These are phyloP conservation scores for Rubroboletus pulcherrimus DNA, from an alignment of 768 basidiomycete genomes.

Conservation along the genomic window DNA sequence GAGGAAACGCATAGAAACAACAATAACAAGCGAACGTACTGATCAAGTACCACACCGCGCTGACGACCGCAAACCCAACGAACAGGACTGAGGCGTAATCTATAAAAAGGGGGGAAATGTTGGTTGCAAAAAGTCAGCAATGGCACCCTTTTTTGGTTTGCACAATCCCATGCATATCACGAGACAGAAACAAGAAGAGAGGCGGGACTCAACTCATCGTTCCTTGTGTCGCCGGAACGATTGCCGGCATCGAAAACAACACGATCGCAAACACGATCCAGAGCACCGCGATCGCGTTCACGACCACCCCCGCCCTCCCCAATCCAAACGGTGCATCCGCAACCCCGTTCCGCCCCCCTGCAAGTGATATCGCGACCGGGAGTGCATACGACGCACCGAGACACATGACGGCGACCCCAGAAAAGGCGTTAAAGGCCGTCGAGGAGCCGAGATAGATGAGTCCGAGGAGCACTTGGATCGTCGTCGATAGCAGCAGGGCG, in stretches of 20 bases:
- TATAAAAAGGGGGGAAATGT: slow-evolving; percentile 15
- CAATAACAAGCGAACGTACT: slow-evolving; percentile 34
- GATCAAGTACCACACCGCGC: slow-evolving; percentile 58
- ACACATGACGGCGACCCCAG: slow-evolving; percentile 64
- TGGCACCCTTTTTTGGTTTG: no score
- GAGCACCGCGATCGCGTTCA: slow-evolving; percentile 52
- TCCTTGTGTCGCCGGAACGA: slow-evolving; percentile 48
- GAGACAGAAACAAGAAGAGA: background rate
- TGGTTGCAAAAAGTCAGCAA: background rate
- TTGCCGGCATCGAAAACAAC: slow-evolving; percentile 66
- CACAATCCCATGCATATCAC: background rate
- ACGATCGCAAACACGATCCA: slow-evolving; percentile 63
- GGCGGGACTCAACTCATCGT: slow-evolving; percentile 42
- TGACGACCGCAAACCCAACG: slow-evolving; percentile 56
- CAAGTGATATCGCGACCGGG: slow-evolving; percentile 53
- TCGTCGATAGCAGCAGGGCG: slow-evolving; percentile 56
- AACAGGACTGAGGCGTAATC: slow-evolving; percentile 70
- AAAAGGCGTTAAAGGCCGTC: slow-evolving; percentile 66
- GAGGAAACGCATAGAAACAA: no score
- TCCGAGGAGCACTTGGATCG: slow-evolving; percentile 56
- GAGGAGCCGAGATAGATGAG: slow-evolving; percentile 60
- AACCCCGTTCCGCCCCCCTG: slow-evolving; percentile 41
- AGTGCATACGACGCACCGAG: slow-evolving; percentile 61
- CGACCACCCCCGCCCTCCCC: slow-evolving; percentile 40
- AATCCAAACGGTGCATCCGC: slow-evolving; percentile 48